Evolutionary conservation across 352 stramenopile genomes (phyloP), one percentile per base, ranked within the genome.

Genomic region (Phytopythium oedochilum): DNA sequence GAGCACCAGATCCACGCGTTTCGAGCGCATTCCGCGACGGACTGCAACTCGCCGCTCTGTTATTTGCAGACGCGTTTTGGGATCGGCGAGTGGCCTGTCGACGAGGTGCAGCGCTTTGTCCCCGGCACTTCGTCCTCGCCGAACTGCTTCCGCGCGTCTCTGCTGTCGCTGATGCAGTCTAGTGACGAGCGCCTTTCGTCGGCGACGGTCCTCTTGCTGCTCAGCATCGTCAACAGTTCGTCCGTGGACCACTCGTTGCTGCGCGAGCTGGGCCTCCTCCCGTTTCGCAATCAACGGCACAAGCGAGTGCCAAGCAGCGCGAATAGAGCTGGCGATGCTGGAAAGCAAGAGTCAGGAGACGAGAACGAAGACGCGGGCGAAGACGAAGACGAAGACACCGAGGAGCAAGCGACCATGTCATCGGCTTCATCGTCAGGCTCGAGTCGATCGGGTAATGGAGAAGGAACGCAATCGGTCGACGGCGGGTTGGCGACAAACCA

Each of bases 1-100:
- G 3, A 32, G 12, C 12, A 28, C 25, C 20, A 17, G 3, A 39
- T 26, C 35, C 35, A 32, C 57, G 55, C 23, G 62, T 69, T 57
- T 78, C 73, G 70, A 35, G 67, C 75, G 0, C 83, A 92, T 59
- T 84, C 80, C 5, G 25, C 56, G 29, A 70, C 44, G 0, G 56
- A 66, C 32, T 90, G 79, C 52, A 68, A 87, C 28, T 87, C 80
- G 25, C 75, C 77, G 2, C 59, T 90, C 20, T 92, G 83, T 54
- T 92, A 92, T 54, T 51, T 92, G 29, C 76, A 92, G 59, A 92
- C 80, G 9, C 78, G 83, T 0, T 92, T 88, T 60, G 73, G 58
- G 25, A 79, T 84, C 44, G 85, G 85, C 28, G 83, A 93, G 47
- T 95, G 85, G 85, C 82, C 85, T 2, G 43, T 83, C 11, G 69